A percentile compares a stretch with the other conserved stretches of the same genome.
These are phyloP conservation scores for Calonectria montana DNA, from an alignment of 2,329 filamentous ascomycete genomes.

Conservation along the genomic window DNA sequence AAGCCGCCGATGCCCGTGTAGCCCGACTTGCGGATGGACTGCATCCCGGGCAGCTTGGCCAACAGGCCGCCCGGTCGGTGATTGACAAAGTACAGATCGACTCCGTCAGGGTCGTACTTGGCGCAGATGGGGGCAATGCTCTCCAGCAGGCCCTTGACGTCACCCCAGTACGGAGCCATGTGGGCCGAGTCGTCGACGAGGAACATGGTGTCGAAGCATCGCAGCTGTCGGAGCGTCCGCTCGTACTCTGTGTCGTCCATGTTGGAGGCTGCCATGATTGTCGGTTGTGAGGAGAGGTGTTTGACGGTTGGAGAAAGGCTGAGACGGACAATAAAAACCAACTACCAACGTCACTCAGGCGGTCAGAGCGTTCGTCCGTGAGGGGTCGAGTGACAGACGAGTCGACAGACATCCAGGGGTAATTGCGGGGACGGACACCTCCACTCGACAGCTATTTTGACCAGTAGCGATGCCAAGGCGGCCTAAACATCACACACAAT, in stretches of 20 bases:
- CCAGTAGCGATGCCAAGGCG: background rate
- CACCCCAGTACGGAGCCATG: slow-evolving; percentile 22
- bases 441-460: background rate
- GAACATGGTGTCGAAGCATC: slow-evolving; percentile 26
- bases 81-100: slow-evolving; percentile 27
- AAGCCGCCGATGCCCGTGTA: slow-evolving; percentile 25
- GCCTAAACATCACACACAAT: background rate
- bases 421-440: slow-evolving; percentile 4
- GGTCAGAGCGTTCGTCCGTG: background rate
- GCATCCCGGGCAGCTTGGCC: slow-evolving; percentile 18
- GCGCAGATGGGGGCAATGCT: slow-evolving; percentile 24
- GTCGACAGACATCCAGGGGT: slow-evolving; percentile 4
- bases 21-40: slow-evolving; percentile 24
- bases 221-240: slow-evolving; percentile 9
- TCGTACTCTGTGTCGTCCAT: background rate
- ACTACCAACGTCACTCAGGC: background rate
- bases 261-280: background rate
- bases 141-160: slow-evolving; percentile 19
- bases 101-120: slow-evolving; percentile 25
- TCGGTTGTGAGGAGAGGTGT: background rate
- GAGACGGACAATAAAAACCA: background rate
- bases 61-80: slow-evolving; percentile 24
- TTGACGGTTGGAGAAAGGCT: background rate
- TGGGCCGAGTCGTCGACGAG: slow-evolving; percentile 24
- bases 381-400: slow-evolving; percentile 1